A percentile compares a stretch with the other conserved stretches of the same genome.
Evolutionary conservation across 2,329 filamentous ascomycete species (phyloP).

Genomic region (Teratosphaeria nubilosa): DNA sequence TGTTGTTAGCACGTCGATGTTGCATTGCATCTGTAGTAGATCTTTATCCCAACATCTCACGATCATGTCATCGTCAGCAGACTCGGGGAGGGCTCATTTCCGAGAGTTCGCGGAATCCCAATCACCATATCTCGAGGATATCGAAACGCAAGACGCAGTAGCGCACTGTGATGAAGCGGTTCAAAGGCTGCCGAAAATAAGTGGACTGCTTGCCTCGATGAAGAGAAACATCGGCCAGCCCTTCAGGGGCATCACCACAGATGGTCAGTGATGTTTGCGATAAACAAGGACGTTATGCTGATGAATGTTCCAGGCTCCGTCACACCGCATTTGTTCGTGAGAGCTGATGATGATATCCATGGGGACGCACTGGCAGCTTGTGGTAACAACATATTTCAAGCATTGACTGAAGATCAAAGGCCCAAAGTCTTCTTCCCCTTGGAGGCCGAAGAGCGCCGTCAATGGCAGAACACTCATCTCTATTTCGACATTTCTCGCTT

Average conservation of each 20-base stretch:
- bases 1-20: background rate
- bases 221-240: slow-evolving; percentile 43
- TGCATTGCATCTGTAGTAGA: background rate
- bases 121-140: background rate
- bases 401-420: slow-evolving; percentile 40
- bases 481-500: slow-evolving; percentile 49
- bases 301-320: slow-evolving; percentile 11
- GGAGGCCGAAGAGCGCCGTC: slow-evolving; percentile 61
- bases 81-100: background rate
- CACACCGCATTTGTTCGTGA: slow-evolving; percentile 14
- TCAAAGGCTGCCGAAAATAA: slow-evolving; percentile 13
- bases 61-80: background rate
- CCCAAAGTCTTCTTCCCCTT: slow-evolving; percentile 47
- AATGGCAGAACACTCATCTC: slow-evolving; percentile 65
- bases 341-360: slow-evolving; percentile 55
- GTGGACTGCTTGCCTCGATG: slow-evolving; percentile 7
- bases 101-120: background rate
- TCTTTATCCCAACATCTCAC: background rate
- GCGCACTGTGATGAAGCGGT: slow-evolving; percentile 9
- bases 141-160: slow-evolving; percentile 1
- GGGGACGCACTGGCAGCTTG: slow-evolving; percentile 28
- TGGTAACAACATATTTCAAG: slow-evolving; percentile 40
- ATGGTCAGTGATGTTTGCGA: slow-evolving; percentile 40
- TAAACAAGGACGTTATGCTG: slow-evolving; percentile 1
- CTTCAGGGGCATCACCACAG: slow-evolving; percentile 59